Evolutionary conservation across 192 early-diverging fungal species (phyloP), one percentile per base, ranked within the genome.

Genomic region (Coemansia sp.): DNA sequence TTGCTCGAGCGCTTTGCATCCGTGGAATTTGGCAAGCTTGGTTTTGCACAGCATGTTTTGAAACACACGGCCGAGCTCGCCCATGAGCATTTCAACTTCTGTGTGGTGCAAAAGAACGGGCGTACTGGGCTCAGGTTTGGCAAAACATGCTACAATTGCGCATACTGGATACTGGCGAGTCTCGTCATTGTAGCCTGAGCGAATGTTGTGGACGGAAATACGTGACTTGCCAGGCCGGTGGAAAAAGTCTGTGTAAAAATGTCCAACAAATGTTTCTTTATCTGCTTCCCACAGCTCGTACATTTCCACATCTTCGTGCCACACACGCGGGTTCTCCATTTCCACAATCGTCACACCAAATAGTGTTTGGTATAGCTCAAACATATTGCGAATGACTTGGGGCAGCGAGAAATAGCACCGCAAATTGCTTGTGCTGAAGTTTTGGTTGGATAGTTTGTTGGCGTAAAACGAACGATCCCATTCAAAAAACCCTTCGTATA

Each of bases 391-490:
- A 22, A 82, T 86, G 27, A 77, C 85, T 59, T 47, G 64, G 12
- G 73, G 66, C 45, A 86, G 66, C 11, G 81, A 70, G 59, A 91
- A 90, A 64, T 89, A 93, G 64, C 89, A 73, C 54, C 85, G 87
- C 62, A 92, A 80, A n/a, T 83, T 62, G 50, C n/a, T n/a, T n/a
- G n/a, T n/a, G n/a, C 89, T 83, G 37, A 88, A 68, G 53, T 89
- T 85, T 39, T 81, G 69, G 60, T 89, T 82, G 38, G 86, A 60
- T 16, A 89, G 57, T 38, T 85, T 74, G 38, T 82, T 82, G 45
- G 81, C 68, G 50, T 91, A 93, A 62, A 88, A 93, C 20, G 65
- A 65, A 18, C 81, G 64, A 64, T 93, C 90, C 87, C 89, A 93
- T 1, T 89, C 87, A 64, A 72, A 54, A 18, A 66, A 47, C n/a